Base-by-base conservation (phyloP, 805 yeast species). In the Kuraishia hungarica region DNA sequence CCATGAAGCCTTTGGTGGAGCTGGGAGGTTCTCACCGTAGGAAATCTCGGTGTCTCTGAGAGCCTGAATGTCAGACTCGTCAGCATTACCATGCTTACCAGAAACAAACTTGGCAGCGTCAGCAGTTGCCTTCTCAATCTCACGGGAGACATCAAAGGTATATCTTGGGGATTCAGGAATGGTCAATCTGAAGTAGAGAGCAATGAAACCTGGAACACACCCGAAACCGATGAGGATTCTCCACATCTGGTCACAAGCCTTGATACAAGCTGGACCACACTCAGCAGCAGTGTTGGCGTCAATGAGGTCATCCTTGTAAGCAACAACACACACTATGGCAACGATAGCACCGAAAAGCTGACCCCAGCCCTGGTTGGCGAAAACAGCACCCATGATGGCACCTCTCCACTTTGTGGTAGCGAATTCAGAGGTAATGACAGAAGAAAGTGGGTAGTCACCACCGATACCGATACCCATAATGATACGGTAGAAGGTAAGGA, bases 291-390 rank as follows among this genome's bases (percentile, higher is more conserved):
- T 63, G 61, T 76, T 71, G 49, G 87, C 90, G 55, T 61, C 67
- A 54, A 74, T 73, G 61, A 90, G 74, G 47, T 77, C 77, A 61
- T 74, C 70, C 70, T 87, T 88, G 80, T 86, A 91, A 64, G 83
- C 96, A 56, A 86, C 87, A 61, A 89, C 87, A 67, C 83, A 78
- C 56, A 88, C 67, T 58, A 90, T 73, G 56, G 96, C 89, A 63
- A 90, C 88, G 61, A 90, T 77, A 82, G 93, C 96, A 58, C 90
- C 96, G 20, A 84, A 67, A 58, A 91, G 80, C 77, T 92, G 97
- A 72, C 97, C 97, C 84, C 94, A 83, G 73, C 97, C 97, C 76
- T 92, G 97, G 78, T 91, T 91, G 56, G 97, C 93, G 72, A 92
- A 92, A 56, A 90, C 97, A 28, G 97, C 96, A 67, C 89, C 91